Percentiles rank a stretch among this genome's conserved stretches.
Conservation (phyloP, 768 basidiomycete genomes). For the Pisolithus sp. region DNA sequence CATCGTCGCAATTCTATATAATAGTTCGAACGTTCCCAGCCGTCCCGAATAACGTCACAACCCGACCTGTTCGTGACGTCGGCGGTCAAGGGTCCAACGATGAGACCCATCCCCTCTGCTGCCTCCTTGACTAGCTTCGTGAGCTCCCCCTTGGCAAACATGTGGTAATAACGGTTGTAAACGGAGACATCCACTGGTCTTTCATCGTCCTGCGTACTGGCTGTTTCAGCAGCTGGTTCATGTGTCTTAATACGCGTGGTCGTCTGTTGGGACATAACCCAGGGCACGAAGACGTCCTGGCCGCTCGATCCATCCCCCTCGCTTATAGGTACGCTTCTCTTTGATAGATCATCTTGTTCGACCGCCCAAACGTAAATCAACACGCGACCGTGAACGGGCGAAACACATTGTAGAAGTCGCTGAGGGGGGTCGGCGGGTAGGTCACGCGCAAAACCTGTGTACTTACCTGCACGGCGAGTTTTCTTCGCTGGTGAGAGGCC, state of each 20-base stretch:
- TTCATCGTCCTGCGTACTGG: background rate
- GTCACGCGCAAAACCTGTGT: background rate
- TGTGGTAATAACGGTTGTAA: conserved; percentile 92
- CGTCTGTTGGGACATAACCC: conserved; percentile 53
- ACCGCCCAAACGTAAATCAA: conserved; percentile 97
- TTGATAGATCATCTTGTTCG: conserved; percentile 85
- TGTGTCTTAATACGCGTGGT: conserved; percentile 12
- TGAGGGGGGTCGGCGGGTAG: conserved; percentile 19
- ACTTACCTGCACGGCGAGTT: conserved; percentile 64
- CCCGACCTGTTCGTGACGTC: conserved; percentile 30
- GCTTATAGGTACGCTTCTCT: conserved; percentile 50
- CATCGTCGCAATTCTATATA: conserved; percentile 73
- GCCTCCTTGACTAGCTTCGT: conserved; percentile 54
- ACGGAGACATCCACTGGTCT: conserved; percentile 33
- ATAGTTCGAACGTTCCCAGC: conserved; percentile 88
- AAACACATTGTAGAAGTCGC: conserved; percentile 61
- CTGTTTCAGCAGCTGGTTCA: conserved; percentile 6
- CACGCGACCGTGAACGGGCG: conserved; percentile 64
- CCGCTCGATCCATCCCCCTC: conserved; percentile 29
- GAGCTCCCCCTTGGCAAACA: conserved; percentile 85
- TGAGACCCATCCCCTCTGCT: conserved; percentile 48
- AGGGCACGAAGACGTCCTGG: conserved; percentile 86
- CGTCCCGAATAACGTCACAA: conserved; percentile 62
- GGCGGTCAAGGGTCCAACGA: conserved; percentile 35
- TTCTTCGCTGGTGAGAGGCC: conserved; percentile 69